Conservation (phyloP, 164 flowering plant species). For the grape (Vitis vinifera) region DNA sequence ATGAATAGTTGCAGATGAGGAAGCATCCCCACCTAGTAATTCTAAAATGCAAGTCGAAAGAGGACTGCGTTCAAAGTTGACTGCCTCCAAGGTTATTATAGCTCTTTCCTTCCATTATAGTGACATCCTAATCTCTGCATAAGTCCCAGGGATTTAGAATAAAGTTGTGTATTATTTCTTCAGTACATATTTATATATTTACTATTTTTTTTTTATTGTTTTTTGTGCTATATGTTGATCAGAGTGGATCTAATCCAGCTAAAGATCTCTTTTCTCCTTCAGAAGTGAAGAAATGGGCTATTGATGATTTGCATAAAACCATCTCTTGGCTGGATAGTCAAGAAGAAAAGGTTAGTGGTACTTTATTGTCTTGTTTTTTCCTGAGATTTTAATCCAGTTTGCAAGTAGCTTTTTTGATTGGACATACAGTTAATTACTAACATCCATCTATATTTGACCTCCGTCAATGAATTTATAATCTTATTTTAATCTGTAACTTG, state of each 20-base stretch:
- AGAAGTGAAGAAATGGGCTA: constrained; percentile 76
- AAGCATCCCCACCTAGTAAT: constrained; percentile 31
- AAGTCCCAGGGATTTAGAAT: background rate
- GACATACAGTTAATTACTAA: background rate
- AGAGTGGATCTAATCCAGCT: constrained; percentile 32
- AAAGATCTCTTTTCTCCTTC: constrained; percentile 47
- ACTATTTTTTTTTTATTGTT: background rate
- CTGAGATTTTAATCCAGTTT: too few relatives aligned
- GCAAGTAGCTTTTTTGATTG: too few relatives aligned
- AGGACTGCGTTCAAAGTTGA: constrained; percentile 27
- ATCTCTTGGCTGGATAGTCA: constrained; percentile 83
- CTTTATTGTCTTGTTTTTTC: background rate
- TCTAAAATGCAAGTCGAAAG: constrained; percentile 39
- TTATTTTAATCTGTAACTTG: background rate
- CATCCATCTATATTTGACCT: background rate
- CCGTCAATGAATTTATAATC: background rate
- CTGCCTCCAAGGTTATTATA: constrained; percentile 16
- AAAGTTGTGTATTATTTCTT: background rate
- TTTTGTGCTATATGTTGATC: constrained; percentile 20
- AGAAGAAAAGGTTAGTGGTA: constrained; percentile 72
- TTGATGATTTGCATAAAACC: constrained; percentile 67
- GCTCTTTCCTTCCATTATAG: background rate
- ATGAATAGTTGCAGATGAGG: constrained; percentile 41
- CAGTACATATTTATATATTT: background rate
- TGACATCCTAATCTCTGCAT: background rate